Conservation (phyloP, 495 filamentous ascomycete genomes). For the Lichina pygmaea region DNA sequence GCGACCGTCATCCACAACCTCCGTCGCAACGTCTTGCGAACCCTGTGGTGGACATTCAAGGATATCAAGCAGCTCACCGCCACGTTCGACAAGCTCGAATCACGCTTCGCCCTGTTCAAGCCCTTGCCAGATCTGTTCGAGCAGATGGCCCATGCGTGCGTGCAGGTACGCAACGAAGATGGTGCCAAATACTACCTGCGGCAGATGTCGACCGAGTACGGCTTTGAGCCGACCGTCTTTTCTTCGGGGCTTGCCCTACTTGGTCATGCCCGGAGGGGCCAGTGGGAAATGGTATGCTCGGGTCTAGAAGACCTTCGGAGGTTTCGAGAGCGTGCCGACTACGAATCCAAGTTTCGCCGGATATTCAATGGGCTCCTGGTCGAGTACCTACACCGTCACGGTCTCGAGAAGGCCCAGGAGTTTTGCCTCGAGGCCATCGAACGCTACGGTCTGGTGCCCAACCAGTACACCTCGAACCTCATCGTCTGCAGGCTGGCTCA, state of each 20-base stretch:
- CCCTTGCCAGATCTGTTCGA: constrained; percentile 1
- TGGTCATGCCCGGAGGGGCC: neutral
- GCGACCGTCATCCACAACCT: neutral
- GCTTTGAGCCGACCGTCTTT: neutral
- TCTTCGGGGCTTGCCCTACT: neutral
- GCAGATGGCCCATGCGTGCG: neutral
- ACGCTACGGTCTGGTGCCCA: neutral
- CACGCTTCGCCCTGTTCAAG: neutral
- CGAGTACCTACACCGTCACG: neutral
- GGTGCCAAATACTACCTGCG: neutral
- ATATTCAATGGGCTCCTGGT: neutral
- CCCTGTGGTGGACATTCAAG: neutral
- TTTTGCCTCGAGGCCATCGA: constrained; percentile 1
- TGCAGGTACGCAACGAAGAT: neutral
- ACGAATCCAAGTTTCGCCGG: neutral
- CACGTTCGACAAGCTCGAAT: neutral
- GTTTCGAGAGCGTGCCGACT: neutral
- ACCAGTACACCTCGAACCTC: neutral
- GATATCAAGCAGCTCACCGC: neutral
- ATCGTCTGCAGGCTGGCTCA: neutral
- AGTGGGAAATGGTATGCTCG: neutral
- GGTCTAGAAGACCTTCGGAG: neutral
- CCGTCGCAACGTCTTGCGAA: neutral
- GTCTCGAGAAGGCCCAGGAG: neutral
- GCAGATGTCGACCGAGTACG: neutral